Base-by-base conservation (phyloP, 2,329 filamentous ascomycete genomes). In the Epicoccum sorghinum region DNA sequence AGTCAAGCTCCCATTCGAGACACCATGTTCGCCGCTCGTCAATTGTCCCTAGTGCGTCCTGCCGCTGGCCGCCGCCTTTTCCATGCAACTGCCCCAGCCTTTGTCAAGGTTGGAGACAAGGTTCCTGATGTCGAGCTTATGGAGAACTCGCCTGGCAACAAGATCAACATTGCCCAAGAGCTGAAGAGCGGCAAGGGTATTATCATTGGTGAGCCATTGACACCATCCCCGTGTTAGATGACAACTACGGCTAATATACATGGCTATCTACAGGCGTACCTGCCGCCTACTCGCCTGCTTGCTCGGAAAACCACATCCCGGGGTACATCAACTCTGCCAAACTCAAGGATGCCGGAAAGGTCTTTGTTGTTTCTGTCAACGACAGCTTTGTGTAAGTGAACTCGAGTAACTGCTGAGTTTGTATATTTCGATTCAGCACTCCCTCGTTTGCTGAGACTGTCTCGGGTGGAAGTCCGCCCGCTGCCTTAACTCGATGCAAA, bases 341-440 rank as follows among this genome's bases (percentile, higher is more conserved):
- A 73, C 82, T 96, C 65, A 90, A 90, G 78, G 82, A 88, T 57
- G 91, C 90, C 27, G 93, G 92, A 43, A 82, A 89, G 68, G 90
- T 96, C 40, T 96, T 96, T 69, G 91, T 98, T 36, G 86, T 98
- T 52, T 87, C 90, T 33, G 93, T 97, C 72, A 98, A 98, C 73
- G 93, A 98, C 74, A 86, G 92, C 18, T 97, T 97, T 74, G 93
- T 96, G 90, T 96, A 81, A 77, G 89, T 78, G 18, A 8, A 22
- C 37, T 42, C 13, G 38, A 36, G 37, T 41, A 47, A 25, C 18
- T 39, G 39, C 51, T 44, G 35, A 14, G 25, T 47, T 42, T 8
- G 55, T 52, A n/a, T 29, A 30, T n/a, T 45, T 39, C 2, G 39
- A 29, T 6, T 25, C 46, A 49, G 23, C 36, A 42, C 35, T 50